A percentile compares a stretch with the other conserved stretches of the same genome.
These are phyloP conservation scores for Zanthoxylum bungeanum DNA, from an alignment of 345 rosid species.

Conservation along the genomic window DNA sequence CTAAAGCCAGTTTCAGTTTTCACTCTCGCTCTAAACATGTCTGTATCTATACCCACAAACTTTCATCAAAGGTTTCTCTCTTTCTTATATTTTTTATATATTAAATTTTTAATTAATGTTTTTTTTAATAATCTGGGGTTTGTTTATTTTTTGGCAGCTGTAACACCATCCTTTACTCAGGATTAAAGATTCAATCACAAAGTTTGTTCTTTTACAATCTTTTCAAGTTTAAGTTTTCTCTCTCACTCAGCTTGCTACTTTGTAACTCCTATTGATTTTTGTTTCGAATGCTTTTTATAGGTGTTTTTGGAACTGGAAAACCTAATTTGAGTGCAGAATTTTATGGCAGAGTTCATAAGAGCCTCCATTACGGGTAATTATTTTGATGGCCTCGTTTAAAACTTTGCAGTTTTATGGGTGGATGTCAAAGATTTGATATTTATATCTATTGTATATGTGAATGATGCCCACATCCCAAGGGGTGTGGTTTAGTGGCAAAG, in stretches of 20 bases:
- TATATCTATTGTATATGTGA: too few relatives aligned
- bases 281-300: too few relatives aligned
- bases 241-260: neutral
- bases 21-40: slow-evolving; percentile 34
- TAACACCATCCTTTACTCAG: slow-evolving; percentile 65
- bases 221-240: neutral
- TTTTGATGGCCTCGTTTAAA: neutral
- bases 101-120: slow-evolving; percentile 11
- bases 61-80: slow-evolving; percentile 38
- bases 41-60: slow-evolving; percentile 48
- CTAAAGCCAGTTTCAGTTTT: neutral
- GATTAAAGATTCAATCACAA: slow-evolving; percentile 75
- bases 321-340: slow-evolving; percentile 70
- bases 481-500: too few relatives aligned
- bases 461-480: too few relatives aligned
- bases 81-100: neutral
- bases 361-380: slow-evolving; percentile 62
- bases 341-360: slow-evolving; percentile 60
- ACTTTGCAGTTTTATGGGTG: neutral
- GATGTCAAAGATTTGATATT: neutral
- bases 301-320: slow-evolving; percentile 40
- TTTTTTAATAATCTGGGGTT: neutral
- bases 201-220: slow-evolving; percentile 36
- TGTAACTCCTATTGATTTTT: neutral
- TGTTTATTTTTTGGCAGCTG: slow-evolving; percentile 42